phyloP scores from a whole-genome alignment of 2,329 filamentous ascomycete species.

The Claviceps pazoutovae region DNA sequence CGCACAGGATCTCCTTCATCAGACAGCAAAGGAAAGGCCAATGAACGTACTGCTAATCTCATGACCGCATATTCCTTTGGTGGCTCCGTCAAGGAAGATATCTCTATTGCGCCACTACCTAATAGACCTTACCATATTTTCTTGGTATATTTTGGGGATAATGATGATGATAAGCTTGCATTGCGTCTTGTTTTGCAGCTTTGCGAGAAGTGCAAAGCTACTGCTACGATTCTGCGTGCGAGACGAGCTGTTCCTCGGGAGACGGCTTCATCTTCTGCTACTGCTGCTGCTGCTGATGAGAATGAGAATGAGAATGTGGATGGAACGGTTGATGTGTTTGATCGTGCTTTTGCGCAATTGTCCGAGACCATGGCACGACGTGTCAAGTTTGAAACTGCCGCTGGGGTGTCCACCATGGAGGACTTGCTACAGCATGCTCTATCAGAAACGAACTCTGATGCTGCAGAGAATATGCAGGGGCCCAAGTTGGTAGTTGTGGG shows the following conservation, averaged over 20 bases:
- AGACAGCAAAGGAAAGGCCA: conserved; percentile 17
- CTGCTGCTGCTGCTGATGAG: not conserved
- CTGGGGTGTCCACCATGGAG: conserved; percentile 9
- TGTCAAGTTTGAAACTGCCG: conserved; percentile 10
- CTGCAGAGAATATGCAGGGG: conserved; percentile 1
- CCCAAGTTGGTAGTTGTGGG: conserved; percentile 13
- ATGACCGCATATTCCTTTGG: conserved; percentile 43
- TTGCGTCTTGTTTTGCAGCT: conserved; percentile 74
- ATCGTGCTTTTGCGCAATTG: conserved; percentile 4
- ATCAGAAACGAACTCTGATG: conserved; percentile 4
- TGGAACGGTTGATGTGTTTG: conserved; percentile 2
- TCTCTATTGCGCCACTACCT: conserved; percentile 41
- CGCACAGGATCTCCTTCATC: conserved; percentile 32
- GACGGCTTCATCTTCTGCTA: not conserved
- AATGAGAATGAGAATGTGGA: too few species aligned
- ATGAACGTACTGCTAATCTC: conserved; percentile 25
- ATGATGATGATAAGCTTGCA: conserved; percentile 63
- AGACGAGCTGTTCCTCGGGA: not conserved
- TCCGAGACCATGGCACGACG: conserved; percentile 6
- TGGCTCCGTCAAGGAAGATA: conserved; percentile 36
- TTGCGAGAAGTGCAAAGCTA: conserved; percentile 63
- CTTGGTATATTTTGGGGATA: conserved; percentile 72
- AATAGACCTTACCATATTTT: conserved; percentile 73
- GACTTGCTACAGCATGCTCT: conserved; percentile 12
- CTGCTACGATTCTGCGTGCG: conserved; percentile 52